Conservation (phyloP, 768 basidiomycete genomes). For the Neoboletus magnificus region DNA sequence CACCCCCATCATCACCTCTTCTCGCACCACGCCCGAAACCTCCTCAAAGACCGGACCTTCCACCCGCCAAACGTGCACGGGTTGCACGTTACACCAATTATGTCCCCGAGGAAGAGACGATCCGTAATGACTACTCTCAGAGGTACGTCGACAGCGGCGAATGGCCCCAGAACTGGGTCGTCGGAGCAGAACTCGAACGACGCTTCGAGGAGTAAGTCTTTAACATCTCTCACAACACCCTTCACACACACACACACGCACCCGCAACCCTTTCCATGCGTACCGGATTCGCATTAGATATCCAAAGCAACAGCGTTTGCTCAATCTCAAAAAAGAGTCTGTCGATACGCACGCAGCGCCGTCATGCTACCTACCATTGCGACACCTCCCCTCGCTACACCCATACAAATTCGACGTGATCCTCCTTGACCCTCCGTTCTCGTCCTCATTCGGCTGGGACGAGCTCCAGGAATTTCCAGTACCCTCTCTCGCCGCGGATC, state of each 20-base stretch:
- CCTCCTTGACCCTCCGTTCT: constrained; percentile 87
- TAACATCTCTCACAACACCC: neutral
- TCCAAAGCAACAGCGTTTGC: constrained; percentile 85
- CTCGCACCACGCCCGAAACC: constrained; percentile 34
- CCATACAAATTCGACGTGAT: constrained; percentile 86
- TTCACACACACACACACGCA: neutral
- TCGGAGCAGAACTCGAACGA: constrained; percentile 83
- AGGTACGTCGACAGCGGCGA: constrained; percentile 88
- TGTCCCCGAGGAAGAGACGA: constrained; percentile 91
- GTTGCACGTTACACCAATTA: constrained; percentile 74
- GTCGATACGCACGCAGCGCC: constrained; percentile 68
- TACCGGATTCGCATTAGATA: constrained; percentile 55
- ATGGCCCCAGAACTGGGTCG: constrained; percentile 92
- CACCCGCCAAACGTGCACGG: constrained; percentile 73
- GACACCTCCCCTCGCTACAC: constrained; percentile 52
- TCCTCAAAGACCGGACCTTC: constrained; percentile 45
- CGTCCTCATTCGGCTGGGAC: constrained; percentile 83
- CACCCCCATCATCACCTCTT: constrained; percentile 46
- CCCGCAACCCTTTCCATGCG: neutral
- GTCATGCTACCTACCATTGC: constrained; percentile 67
- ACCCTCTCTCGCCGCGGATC: constrained; percentile 80
- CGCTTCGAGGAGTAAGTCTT: constrained; percentile 87
- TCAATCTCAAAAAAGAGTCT: constrained; percentile 77
- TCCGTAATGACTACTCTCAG: constrained; percentile 92
- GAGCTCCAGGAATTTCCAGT: constrained; percentile 80